Conservation (phyloP, 2,329 filamentous ascomycete species). For the Chaetomium globosum region DNA sequence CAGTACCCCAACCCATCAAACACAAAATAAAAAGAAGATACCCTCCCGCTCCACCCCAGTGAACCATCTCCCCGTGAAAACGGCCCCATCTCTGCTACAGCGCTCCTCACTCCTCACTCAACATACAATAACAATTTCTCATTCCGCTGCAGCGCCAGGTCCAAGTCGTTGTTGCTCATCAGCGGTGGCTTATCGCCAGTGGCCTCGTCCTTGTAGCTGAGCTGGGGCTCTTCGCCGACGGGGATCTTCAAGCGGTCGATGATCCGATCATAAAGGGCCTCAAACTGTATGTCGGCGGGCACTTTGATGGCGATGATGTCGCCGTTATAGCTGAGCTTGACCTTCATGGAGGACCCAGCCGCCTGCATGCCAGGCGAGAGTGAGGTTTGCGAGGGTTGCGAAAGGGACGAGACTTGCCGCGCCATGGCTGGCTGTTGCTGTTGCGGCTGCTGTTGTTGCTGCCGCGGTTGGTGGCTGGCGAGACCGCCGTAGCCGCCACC, state of each 20-base stretch:
- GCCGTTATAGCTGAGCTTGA: conserved; percentile 92
- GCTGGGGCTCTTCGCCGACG: conserved; percentile 67
- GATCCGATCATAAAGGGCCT: conserved; percentile 80
- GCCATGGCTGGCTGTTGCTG: conserved; percentile 45
- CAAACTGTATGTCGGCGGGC: conserved; percentile 74
- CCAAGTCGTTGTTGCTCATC: conserved; percentile 77
- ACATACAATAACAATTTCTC: conserved; percentile 83
- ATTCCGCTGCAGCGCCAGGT: conserved; percentile 78
- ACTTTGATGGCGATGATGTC: conserved; percentile 92
- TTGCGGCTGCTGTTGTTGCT: conserved; percentile 12
- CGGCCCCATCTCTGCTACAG: not conserved
- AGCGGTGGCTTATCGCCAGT: conserved; percentile 74
- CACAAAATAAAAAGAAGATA: not conserved
- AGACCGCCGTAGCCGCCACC: conserved; percentile 55
- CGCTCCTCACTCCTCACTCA: conserved; percentile 43
- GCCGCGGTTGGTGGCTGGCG: conserved; percentile 43
- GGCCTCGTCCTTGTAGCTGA: conserved; percentile 85
- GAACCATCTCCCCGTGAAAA: not conserved
- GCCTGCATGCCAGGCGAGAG: conserved; percentile 54
- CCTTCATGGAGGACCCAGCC: conserved; percentile 69
- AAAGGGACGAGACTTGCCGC: conserved; percentile 52
- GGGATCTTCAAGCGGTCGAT: conserved; percentile 78
- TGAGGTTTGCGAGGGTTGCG: conserved; percentile 60
- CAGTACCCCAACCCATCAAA: not conserved
- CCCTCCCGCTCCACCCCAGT: not conserved